Conservation (phyloP, 1,139 yeast genomes). For the Fermentozyma sake region DNA sequence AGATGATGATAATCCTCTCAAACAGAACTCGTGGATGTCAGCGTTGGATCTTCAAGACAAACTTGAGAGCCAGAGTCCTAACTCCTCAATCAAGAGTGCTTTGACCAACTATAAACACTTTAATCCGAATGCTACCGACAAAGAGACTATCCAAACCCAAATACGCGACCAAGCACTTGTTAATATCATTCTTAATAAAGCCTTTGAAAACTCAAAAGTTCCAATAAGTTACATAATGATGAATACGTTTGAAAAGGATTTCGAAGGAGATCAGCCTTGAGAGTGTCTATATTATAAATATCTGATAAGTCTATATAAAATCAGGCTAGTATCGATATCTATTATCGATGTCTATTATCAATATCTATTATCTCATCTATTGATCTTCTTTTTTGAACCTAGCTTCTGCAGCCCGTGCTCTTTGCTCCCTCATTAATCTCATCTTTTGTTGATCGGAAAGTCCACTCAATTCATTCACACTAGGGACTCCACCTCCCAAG, state of each 20-base stretch:
- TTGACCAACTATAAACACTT: slow-evolving; percentile 60
- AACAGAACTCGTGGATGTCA: slow-evolving; percentile 39
- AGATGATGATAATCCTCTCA: slow-evolving; percentile 9
- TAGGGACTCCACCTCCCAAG: slow-evolving; percentile 16
- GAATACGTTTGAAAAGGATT: slow-evolving; percentile 2
- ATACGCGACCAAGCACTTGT: slow-evolving; percentile 10
- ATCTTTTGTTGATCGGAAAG: slow-evolving; percentile 62
- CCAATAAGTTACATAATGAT: slow-evolving; percentile 15
- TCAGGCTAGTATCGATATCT: too few relatives aligned
- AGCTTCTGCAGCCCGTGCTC: slow-evolving; percentile 97
- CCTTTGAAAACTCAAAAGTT: slow-evolving; percentile 3
- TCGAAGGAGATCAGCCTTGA: neutral
- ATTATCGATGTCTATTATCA: too few relatives aligned
- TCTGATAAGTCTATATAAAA: too few relatives aligned
- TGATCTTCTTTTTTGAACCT: slow-evolving; percentile 43
- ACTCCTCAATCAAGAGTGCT: slow-evolving; percentile 49
- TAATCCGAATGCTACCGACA: slow-evolving; percentile 30
- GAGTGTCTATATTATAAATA: too few relatives aligned
- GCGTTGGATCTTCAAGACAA: slow-evolving; percentile 46
- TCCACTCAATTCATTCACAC: slow-evolving; percentile 27
- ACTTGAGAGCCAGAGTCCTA: slow-evolving; percentile 24
- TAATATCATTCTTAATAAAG: slow-evolving; percentile 11
- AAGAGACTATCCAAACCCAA: slow-evolving; percentile 1
- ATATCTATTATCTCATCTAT: too few relatives aligned
- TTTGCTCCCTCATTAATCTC: slow-evolving; percentile 83